Percentiles rank a stretch among this genome's conserved stretches.
phyloP scores from a whole-genome alignment of 2,329 filamentous ascomycete species.

The Calonectria leucothoes region DNA sequence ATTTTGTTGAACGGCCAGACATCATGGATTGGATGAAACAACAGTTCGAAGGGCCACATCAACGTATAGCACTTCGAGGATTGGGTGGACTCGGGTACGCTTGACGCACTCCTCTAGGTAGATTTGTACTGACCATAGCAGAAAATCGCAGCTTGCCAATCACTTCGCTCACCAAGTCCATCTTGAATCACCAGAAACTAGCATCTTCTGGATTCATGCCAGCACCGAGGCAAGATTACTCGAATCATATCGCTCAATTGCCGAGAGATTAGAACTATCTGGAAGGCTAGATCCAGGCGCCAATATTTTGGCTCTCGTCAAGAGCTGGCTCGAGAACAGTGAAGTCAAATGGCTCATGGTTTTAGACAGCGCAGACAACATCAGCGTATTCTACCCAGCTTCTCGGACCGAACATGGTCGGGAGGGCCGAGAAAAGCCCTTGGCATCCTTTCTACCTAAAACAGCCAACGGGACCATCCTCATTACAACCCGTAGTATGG shows the following conservation, averaged over 20 bases:
- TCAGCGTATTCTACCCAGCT: slow-evolving; percentile 17
- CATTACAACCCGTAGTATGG: slow-evolving; percentile 29
- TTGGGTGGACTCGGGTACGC: slow-evolving; percentile 47
- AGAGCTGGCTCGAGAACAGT: slow-evolving; percentile 40
- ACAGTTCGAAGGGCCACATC: slow-evolving; percentile 27
- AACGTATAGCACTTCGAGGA: slow-evolving; percentile 47
- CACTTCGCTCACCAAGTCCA: slow-evolving; percentile 48
- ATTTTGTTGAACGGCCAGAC: slow-evolving; percentile 45
- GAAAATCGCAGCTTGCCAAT: slow-evolving; percentile 47
- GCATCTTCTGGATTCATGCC: slow-evolving; percentile 53
- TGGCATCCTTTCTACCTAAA: slow-evolving; percentile 31
- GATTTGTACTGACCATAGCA: background rate
- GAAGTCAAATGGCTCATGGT: slow-evolving; percentile 38
- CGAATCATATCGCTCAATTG: slow-evolving; percentile 49
- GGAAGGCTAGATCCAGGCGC: slow-evolving; percentile 43
- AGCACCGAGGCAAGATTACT: slow-evolving; percentile 48
- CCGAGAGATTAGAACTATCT: slow-evolving; percentile 36
- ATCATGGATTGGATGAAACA: slow-evolving; percentile 39
- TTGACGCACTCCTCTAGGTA: too few species aligned
- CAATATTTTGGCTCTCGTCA: slow-evolving; percentile 47
- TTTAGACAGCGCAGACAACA: slow-evolving; percentile 35
- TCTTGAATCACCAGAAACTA: slow-evolving; percentile 40
- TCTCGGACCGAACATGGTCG: background rate
- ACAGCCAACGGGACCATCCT: slow-evolving; percentile 27
- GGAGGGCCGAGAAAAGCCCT: background rate